Evolutionary conservation across 495 filamentous ascomycete genomes (phyloP).

Genomic region (Xylaria bambusicola): DNA sequence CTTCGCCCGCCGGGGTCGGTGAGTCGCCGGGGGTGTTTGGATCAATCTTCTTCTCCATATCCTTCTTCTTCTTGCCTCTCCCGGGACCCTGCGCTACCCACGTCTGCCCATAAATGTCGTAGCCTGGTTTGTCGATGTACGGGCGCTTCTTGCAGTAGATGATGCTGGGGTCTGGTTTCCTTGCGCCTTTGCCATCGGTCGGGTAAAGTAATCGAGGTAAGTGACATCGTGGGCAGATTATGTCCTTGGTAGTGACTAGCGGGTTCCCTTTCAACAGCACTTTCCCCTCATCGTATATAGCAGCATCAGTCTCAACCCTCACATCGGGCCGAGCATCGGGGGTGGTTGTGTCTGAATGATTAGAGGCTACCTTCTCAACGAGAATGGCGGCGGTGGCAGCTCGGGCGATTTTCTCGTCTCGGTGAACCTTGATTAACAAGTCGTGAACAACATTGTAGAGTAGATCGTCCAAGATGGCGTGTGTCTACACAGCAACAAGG

Average conservation of each 20-base stretch:
- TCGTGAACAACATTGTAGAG: conserved; percentile 75
- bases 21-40: conserved; percentile 50
- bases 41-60: conserved; percentile 58
- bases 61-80: conserved; percentile 62
- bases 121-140: conserved; percentile 69
- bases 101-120: conserved; percentile 82
- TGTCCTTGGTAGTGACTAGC: conserved; percentile 69
- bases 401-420: conserved; percentile 72
- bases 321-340: conserved; percentile 47
- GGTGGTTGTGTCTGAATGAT: conserved; percentile 47
- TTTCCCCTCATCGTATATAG: conserved; percentile 70
- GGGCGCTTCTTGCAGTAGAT: conserved; percentile 79
- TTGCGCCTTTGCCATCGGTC: conserved; percentile 60
- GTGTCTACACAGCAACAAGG: conserved; percentile 38
- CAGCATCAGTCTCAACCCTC: conserved; percentile 68
- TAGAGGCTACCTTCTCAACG: conserved; percentile 66
- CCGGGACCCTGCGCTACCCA: conserved; percentile 58
- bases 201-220: conserved; percentile 66
- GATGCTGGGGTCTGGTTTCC: conserved; percentile 60
- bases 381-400: conserved; percentile 72
- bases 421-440: conserved; percentile 68
- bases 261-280: conserved; percentile 76
- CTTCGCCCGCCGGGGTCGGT: conserved; percentile 48
- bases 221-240: conserved; percentile 66
- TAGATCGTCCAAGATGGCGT: conserved; percentile 64